Evolutionary conservation across 306 rosid genomes (phyloP).

Genomic region (Canavalia gladiata): DNA sequence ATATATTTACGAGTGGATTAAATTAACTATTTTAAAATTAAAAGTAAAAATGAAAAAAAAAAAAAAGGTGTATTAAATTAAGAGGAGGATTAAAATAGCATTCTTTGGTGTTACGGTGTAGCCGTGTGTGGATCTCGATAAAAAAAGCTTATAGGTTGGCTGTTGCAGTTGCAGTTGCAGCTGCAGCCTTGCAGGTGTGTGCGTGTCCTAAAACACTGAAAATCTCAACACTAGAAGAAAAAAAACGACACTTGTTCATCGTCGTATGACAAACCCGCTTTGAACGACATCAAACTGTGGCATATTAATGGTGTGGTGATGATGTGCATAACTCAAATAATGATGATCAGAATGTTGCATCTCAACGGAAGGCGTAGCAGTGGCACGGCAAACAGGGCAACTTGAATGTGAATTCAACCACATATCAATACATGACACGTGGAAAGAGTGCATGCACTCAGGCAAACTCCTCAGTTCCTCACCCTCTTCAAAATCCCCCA

Average conservation of each 20-base stretch:
- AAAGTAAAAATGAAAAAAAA: neutral
- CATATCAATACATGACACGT: slow-evolving; percentile 68
- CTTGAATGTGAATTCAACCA: slow-evolving; percentile 69
- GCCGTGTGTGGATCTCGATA: no score
- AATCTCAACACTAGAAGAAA: neutral
- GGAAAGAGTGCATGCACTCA: slow-evolving; percentile 73
- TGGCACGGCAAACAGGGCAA: slow-evolving; percentile 71
- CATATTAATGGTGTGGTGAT: slow-evolving; percentile 25
- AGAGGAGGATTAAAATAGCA: no score
- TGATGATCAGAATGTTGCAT: neutral
- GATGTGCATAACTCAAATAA: neutral
- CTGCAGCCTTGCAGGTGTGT: no score
- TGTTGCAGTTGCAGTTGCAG: no score
- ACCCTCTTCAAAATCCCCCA: slow-evolving; percentile 72
- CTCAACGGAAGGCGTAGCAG: slow-evolving; percentile 37
- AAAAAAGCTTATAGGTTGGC: no score
- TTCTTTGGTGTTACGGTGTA: no score
- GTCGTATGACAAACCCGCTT: neutral
- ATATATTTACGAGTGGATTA: neutral
- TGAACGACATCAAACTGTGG: slow-evolving; percentile 24
- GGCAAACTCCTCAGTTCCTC: slow-evolving; percentile 70
- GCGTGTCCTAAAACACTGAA: neutral
- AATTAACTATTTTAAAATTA: neutral
- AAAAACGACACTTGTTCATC: neutral
- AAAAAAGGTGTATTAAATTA: neutral